These are phyloP conservation scores for Cardiospermum halicacabum DNA, from an alignment of 345 rosid species.

Conservation along the genomic window DNA sequence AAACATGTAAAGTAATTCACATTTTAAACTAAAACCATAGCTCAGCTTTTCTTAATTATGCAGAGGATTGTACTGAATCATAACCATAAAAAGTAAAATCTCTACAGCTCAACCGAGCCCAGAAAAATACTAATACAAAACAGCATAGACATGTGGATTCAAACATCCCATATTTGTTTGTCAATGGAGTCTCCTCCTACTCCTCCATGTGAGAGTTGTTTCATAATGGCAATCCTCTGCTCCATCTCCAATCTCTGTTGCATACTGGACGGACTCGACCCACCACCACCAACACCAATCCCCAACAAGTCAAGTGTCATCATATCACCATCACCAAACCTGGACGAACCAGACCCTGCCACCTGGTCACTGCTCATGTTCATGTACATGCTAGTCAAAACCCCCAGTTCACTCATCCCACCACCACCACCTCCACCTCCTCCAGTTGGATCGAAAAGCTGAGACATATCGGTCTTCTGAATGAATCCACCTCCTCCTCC, in stretches of 20 bases:
- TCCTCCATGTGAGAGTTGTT: slow-evolving; percentile 41
- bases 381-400: too few relatives aligned
- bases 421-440: slow-evolving; percentile 18
- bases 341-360: slow-evolving; percentile 21
- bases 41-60: too few relatives aligned
- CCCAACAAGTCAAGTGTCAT: slow-evolving; percentile 59
- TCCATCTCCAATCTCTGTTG: slow-evolving; percentile 36
- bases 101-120: too few relatives aligned
- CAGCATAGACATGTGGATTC: too few relatives aligned
- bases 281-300: slow-evolving; percentile 53
- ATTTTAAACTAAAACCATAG: too few relatives aligned
- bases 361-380: too few relatives aligned
- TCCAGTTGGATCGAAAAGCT: slow-evolving; percentile 24
- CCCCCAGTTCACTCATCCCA: too few relatives aligned
- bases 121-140: too few relatives aligned
- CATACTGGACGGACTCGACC: slow-evolving; percentile 25
- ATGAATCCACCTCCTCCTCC: slow-evolving; percentile 25
- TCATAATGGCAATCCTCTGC: slow-evolving; percentile 36
- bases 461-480: slow-evolving; percentile 32
- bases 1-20: too few relatives aligned
- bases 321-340: slow-evolving; percentile 31
- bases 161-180: slow-evolving; percentile 57
- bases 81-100: too few relatives aligned
- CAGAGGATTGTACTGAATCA: too few relatives aligned
- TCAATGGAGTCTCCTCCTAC: slow-evolving; percentile 48